Percentiles rank a stretch among this genome's conserved stretches.
Conservation (phyloP, 495 filamentous ascomycete species). For the Penicillium arizonense region DNA sequence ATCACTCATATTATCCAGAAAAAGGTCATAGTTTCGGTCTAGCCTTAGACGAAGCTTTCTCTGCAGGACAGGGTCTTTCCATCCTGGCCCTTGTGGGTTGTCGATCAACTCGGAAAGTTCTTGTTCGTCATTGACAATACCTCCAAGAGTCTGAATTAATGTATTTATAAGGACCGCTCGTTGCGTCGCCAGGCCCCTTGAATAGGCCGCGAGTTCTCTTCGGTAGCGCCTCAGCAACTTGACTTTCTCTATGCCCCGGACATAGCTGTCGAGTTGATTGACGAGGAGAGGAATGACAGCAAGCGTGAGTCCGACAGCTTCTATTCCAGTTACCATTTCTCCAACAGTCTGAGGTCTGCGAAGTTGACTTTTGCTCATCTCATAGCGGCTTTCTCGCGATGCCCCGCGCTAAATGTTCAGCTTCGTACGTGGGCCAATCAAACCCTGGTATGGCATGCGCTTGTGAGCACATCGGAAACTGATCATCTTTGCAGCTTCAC, state of each 20-base stretch:
- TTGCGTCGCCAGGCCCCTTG: slow-evolving; percentile 15
- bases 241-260: slow-evolving; percentile 22
- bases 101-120: slow-evolving; percentile 8
- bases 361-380: too few relatives aligned
- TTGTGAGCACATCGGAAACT: too few relatives aligned
- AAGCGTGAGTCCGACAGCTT: slow-evolving; percentile 22
- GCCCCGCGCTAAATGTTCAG: too few relatives aligned
- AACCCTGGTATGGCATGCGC: too few relatives aligned
- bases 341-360: too few relatives aligned
- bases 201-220: slow-evolving; percentile 14
- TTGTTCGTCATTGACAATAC: slow-evolving; percentile 17
- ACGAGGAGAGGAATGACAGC: slow-evolving; percentile 27
- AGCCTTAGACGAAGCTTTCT: slow-evolving; percentile 7
- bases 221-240: slow-evolving; percentile 19
- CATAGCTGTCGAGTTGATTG: slow-evolving; percentile 25
- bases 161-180: slow-evolving; percentile 20
- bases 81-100: slow-evolving; percentile 5
- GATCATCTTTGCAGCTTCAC: background rate
- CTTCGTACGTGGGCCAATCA: too few relatives aligned
- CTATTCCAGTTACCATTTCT: slow-evolving; percentile 23
- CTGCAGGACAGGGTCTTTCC: slow-evolving; percentile 8
- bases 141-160: slow-evolving; percentile 23
- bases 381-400: too few relatives aligned
- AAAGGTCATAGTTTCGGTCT: slow-evolving; percentile 15
- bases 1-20: slow-evolving; percentile 1